phyloP scores from a whole-genome alignment of 2,329 filamentous ascomycete species.

The Hypoxylon sp. region DNA sequence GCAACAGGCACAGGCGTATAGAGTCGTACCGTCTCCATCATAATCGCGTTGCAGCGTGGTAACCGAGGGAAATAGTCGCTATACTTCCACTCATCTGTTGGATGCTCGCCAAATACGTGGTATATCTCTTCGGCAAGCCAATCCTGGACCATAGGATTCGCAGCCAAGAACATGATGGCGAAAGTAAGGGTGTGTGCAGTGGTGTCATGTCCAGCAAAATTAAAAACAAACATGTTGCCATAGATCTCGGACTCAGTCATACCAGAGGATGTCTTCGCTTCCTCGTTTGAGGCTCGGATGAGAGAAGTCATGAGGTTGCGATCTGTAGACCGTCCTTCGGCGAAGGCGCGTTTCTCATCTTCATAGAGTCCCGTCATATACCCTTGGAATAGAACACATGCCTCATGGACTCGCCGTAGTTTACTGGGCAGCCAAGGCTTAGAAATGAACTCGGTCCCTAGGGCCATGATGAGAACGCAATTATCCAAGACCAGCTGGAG shows the following conservation, averaged over 20 bases:
- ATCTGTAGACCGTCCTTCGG: conserved; percentile 4
- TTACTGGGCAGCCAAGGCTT: no score
- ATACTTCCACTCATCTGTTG: conserved; percentile 47
- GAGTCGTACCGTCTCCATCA: conserved; percentile 54
- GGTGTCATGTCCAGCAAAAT: conserved; percentile 61
- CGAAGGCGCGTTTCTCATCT: conserved; percentile 32
- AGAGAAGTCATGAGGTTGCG: background rate
- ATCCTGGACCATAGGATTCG: conserved; percentile 53
- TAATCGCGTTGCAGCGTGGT: conserved; percentile 49
- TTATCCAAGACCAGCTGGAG: conserved; percentile 43
- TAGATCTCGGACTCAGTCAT: conserved; percentile 52
- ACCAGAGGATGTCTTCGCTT: background rate
- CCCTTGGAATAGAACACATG: conserved; percentile 10
- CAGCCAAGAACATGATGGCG: conserved; percentile 53
- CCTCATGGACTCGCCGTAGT: no score
- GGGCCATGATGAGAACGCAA: conserved; percentile 39
- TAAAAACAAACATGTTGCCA: conserved; percentile 59
- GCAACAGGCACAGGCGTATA: conserved; percentile 43
- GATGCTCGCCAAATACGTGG: conserved; percentile 35
- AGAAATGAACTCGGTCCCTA: conserved; percentile 28
- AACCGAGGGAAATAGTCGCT: conserved; percentile 50
- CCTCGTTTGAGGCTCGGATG: background rate
- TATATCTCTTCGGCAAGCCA: conserved; percentile 54
- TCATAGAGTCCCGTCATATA: conserved; percentile 40
- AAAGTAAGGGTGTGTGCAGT: conserved; percentile 56